Evolutionary conservation across 2,329 filamentous ascomycete species (phyloP).

Genomic region (Camptophora hylomeconis): DNA sequence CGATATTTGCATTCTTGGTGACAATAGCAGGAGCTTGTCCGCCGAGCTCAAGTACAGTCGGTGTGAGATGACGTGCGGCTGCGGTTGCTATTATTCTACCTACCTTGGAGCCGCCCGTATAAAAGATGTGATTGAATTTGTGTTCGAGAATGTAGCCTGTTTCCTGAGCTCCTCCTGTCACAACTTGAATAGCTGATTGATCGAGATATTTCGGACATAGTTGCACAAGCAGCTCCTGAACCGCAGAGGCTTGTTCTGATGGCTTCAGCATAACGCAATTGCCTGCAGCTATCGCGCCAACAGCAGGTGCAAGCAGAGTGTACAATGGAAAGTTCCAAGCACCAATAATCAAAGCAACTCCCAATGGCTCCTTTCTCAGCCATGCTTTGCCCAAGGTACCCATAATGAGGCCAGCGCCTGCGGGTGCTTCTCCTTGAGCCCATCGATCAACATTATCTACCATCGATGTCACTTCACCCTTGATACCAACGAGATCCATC

Average conservation of each 20-base stretch:
- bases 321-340: constrained; percentile 36
- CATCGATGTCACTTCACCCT: constrained; percentile 25
- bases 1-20: constrained; percentile 27
- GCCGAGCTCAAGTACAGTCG: constrained; percentile 32
- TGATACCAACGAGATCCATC: constrained; percentile 21
- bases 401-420: constrained; percentile 18
- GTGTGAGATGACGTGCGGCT: constrained; percentile 34
- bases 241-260: constrained; percentile 25
- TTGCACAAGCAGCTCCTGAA: constrained; percentile 26
- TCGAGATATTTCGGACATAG: constrained; percentile 33
- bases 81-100: constrained; percentile 27
- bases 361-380: constrained; percentile 32
- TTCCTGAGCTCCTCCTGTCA: constrained; percentile 26
- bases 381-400: constrained; percentile 21
- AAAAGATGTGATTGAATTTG: constrained; percentile 35
- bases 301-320: constrained; percentile 25
- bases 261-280: constrained; percentile 32
- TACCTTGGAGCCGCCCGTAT: constrained; percentile 29
- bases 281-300: constrained; percentile 34
- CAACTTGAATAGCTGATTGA: constrained; percentile 22
- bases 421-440: constrained; percentile 24
- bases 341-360: constrained; percentile 32
- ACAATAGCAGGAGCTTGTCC: constrained; percentile 35
- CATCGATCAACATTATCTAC: constrained; percentile 29
- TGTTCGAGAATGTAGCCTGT: constrained; percentile 25